Evolutionary conservation across 2,329 filamentous ascomycete species (phyloP).

Genomic region (Helminthosporium solani): DNA sequence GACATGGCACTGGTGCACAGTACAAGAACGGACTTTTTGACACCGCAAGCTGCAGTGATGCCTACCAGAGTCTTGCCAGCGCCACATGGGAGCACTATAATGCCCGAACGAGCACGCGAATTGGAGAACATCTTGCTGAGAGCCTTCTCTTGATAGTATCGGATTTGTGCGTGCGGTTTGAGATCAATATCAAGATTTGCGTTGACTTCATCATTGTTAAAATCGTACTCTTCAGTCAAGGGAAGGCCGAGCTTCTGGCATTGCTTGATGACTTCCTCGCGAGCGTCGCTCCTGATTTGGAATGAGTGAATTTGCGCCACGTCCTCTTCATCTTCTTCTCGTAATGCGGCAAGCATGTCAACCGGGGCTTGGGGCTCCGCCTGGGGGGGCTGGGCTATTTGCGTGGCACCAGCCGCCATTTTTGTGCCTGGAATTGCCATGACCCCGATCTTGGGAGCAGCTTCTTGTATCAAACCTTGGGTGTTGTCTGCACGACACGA

Average conservation of each 20-base stretch:
- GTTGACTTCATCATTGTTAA: conserved; percentile 85
- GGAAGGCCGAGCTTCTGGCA: conserved; percentile 85
- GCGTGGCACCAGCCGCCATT: conserved; percentile 83
- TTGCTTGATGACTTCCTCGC: conserved; percentile 84
- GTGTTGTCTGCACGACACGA: conserved; percentile 72
- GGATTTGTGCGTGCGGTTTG: conserved; percentile 83
- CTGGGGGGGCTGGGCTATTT: conserved; percentile 51
- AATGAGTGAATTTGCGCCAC: conserved; percentile 89
- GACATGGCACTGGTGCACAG: conserved; percentile 98
- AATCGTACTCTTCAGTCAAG: conserved; percentile 95
- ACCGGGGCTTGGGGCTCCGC: conserved; percentile 37
- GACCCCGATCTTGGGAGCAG: conserved; percentile 80
- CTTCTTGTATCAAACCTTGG: conserved; percentile 73
- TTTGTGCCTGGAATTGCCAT: conserved; percentile 94
- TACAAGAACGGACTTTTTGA: conserved; percentile 94
- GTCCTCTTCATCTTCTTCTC: conserved; percentile 74
- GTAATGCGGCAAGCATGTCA: conserved; percentile 68
- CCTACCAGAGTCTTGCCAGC: conserved; percentile 96
- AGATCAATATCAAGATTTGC: conserved; percentile 92
- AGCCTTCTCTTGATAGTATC: conserved; percentile 94
- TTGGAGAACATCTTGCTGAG: conserved; percentile 99
- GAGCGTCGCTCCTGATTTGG: conserved; percentile 78
- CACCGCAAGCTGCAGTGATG: conserved; percentile 96
- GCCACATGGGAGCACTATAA: conserved; percentile 94
- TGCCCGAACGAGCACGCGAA: conserved; percentile 91